A percentile compares a stretch with the other conserved stretches of the same genome.
Evolutionary conservation across 768 basidiomycete species (phyloP).

Genomic region (Macrolepiota dolichaula): DNA sequence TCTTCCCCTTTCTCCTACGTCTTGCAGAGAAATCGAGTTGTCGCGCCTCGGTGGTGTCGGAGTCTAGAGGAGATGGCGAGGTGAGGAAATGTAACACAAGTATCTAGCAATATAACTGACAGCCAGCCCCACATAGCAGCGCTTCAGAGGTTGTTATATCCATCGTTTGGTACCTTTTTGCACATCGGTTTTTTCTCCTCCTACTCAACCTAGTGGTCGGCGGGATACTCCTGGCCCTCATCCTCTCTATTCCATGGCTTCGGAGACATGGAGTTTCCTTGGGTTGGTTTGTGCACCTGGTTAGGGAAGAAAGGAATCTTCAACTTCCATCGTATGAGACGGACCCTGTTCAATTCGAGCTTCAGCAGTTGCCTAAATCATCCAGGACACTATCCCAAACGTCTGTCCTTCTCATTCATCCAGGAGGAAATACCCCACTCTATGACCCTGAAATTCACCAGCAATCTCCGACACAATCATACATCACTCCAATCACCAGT

Average conservation of each 20-base stretch:
- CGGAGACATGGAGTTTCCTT: neutral
- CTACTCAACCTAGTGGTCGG: neutral
- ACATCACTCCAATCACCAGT: neutral
- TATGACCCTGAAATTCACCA: neutral
- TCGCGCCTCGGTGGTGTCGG: neutral
- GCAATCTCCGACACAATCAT: neutral
- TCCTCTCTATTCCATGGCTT: neutral
- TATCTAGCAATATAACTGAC: neutral
- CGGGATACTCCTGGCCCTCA: neutral
- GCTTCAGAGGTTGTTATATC: neutral
- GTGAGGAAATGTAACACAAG: neutral
- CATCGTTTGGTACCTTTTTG: neutral
- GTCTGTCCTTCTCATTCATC: neutral
- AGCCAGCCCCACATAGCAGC: neutral
- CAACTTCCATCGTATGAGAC: neutral
- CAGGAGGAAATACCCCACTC: neutral
- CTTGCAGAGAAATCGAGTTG: too few species aligned
- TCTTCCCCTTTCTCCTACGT: neutral
- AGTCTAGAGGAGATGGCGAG: neutral
- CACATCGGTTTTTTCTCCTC: neutral
- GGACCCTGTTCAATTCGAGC: neutral
- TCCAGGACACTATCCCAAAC: neutral
- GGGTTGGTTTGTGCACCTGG: neutral
- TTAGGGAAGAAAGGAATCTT: neutral
- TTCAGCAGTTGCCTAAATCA: neutral